A percentile compares a stretch with the other conserved stretches of the same genome.
These are phyloP conservation scores for Lachnellula cervina DNA, from an alignment of 2,329 filamentous ascomycete species.

Conservation along the genomic window DNA sequence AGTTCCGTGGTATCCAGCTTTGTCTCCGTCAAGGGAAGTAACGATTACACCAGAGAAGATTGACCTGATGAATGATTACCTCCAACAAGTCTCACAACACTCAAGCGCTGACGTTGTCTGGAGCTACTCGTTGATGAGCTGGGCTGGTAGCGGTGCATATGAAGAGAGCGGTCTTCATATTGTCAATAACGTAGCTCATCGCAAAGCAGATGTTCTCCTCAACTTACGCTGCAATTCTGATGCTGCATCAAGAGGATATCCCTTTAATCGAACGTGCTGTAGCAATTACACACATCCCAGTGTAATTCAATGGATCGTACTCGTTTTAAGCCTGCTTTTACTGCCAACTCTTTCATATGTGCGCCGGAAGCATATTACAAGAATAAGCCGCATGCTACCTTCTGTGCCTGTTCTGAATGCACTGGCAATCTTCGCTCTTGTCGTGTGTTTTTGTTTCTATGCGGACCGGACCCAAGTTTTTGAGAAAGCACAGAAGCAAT, in stretches of 20 bases:
- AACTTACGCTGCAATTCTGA: conserved; percentile 47
- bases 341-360: conserved; percentile 26
- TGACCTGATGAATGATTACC: conserved; percentile 47
- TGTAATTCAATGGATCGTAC: conserved; percentile 33
- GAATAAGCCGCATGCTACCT: conserved; percentile 18
- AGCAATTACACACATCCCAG: conserved; percentile 37
- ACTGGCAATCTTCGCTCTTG: conserved; percentile 19
- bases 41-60: conserved; percentile 46
- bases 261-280: conserved; percentile 50
- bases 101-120: conserved; percentile 43
- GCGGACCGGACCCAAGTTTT: conserved; percentile 51
- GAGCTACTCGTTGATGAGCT: conserved; percentile 47
- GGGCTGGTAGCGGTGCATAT: conserved; percentile 34
- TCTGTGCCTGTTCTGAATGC: conserved; percentile 17
- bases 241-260: conserved; percentile 35
- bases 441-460: conserved; percentile 43
- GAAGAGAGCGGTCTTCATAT: conserved; percentile 47
- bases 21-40: conserved; percentile 31
- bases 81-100: conserved; percentile 39
- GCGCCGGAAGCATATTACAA: conserved; percentile 10
- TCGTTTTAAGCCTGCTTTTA: conserved; percentile 30
- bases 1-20: conserved; percentile 27
- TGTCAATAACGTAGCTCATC: conserved; percentile 39
- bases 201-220: conserved; percentile 48
- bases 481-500: conserved; percentile 46